Percentiles rank a stretch among this genome's conserved stretches.
Conservation (phyloP, 2,329 filamentous ascomycete species). For the Aspergillus quadrilineatus region DNA sequence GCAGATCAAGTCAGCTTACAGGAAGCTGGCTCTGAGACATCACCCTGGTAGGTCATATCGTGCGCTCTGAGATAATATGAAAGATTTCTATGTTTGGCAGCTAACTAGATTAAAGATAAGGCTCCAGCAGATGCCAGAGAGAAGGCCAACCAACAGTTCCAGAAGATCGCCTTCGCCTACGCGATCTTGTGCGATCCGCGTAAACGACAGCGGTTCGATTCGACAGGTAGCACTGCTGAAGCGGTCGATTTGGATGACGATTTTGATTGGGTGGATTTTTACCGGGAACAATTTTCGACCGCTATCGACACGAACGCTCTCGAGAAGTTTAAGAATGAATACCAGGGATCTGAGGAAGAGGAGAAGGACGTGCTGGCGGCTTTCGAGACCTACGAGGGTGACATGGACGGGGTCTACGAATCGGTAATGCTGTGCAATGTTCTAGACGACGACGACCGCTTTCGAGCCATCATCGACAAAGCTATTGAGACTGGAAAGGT, state of each 20-base stretch:
- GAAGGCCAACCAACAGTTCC: conserved; percentile 76
- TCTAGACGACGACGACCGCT: conserved; percentile 79
- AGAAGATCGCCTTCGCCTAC: conserved; percentile 89
- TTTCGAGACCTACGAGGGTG: conserved; percentile 70
- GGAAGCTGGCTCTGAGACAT: conserved; percentile 81
- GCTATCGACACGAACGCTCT: conserved; percentile 74
- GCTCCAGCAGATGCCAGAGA: conserved; percentile 66
- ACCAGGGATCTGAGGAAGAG: conserved; percentile 87
- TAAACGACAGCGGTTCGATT: conserved; percentile 82
- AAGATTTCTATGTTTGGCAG: background rate
- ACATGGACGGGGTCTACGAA: conserved; percentile 76
- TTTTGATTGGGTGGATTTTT: conserved; percentile 91
- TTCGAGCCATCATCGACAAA: conserved; percentile 74
- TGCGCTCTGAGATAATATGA: conserved; percentile 11
- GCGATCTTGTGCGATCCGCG: conserved; percentile 82
- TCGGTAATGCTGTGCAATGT: conserved; percentile 83
- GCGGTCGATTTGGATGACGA: conserved; percentile 68
- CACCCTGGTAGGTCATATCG: conserved; percentile 67
- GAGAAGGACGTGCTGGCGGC: conserved; percentile 71
- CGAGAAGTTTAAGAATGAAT: conserved; percentile 70
- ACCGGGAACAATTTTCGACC: conserved; percentile 77
- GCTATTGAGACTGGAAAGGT: conserved; percentile 73
- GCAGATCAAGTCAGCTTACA: conserved; percentile 86
- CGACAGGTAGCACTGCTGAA: conserved; percentile 85
- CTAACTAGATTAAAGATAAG: conserved; percentile 63